These are phyloP conservation scores for Lepiota brunneoincarnata DNA, from an alignment of 768 basidiomycete species.

Conservation along the genomic window DNA sequence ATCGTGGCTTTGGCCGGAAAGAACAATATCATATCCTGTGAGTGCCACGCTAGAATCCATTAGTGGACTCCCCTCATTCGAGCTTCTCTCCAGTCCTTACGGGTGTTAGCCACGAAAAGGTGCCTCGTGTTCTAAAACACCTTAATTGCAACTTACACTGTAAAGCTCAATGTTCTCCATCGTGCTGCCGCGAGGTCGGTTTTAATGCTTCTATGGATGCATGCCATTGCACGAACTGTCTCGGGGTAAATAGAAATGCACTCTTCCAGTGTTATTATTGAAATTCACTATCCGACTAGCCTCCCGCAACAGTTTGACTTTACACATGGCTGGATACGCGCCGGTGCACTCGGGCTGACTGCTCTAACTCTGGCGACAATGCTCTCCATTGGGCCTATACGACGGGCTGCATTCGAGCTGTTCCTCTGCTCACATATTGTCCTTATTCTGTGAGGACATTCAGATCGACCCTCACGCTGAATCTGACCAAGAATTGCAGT, in stretches of 20 bases:
- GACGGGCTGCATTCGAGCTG: conserved; percentile 39
- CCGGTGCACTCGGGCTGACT: conserved; percentile 26
- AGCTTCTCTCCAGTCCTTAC: conserved; percentile 37
- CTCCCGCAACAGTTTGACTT: conserved; percentile 33
- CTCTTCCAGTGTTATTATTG: background rate
- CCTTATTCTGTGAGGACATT: conserved; percentile 25
- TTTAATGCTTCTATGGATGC: conserved; percentile 43
- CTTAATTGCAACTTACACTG: background rate
- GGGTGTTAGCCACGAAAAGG: conserved; percentile 54
- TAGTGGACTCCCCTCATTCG: background rate
- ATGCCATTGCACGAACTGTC: conserved; percentile 29
- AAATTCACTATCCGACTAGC: conserved; percentile 17
- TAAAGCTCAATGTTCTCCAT: conserved; percentile 43
- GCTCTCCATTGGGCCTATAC: conserved; percentile 36
- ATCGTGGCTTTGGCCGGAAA: conserved; percentile 55
- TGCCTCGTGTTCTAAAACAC: conserved; percentile 7
- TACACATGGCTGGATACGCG: conserved; percentile 33
- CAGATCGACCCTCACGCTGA: conserved; percentile 14
- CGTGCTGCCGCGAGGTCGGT: conserved; percentile 40
- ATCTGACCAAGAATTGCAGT: conserved; percentile 25
- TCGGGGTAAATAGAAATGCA: conserved; percentile 21
- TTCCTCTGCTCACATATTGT: conserved; percentile 34
- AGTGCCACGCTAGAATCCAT: conserved; percentile 8
- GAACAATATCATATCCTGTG: conserved; percentile 56
- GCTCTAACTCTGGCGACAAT: conserved; percentile 35